Base-by-base conservation (phyloP, 768 basidiomycete species). In the Tulasnella sp. region DNA sequence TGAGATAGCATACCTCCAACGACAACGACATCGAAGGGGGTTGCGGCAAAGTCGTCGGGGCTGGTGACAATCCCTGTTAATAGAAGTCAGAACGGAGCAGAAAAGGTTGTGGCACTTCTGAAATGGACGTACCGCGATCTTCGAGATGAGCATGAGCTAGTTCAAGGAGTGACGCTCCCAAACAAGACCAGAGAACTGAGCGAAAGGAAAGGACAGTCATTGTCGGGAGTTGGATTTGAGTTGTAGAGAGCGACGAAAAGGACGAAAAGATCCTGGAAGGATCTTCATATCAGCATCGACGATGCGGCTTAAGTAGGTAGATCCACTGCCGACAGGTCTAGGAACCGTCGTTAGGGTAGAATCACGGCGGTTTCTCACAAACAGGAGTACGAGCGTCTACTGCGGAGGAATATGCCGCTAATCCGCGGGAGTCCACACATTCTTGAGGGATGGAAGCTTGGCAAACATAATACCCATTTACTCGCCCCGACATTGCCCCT, bases 1-100 rank as follows among this genome's bases (percentile, higher is more conserved):
- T n/a, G n/a, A 44, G 32, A 29, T 34, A 47, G 35, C 69, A 4
- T 17, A 71, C 69, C 69, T 26, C 69, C 69, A n/a, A 71, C 59
- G 17, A 71, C 32, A 8, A 71, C 52, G 29, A 35, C 67, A 41
- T 71, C 69, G 29, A 62, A 71, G 32, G 26, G 29, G 9, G 32
- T 34, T n/a, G 34, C 29, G 5, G 69, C 69, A 22, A 71, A 71
- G 5, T 7, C 14, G 2, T 62, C 29, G 34, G 69, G 59, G 16
- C 40, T 41, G 29, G 69, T 71, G 32, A 63, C 62, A 36, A 71
- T 62, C 4, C 69, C 69, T 37, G 52, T 59, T 11, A 9, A 32
- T 1, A 22, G 3, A 59, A 22, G 26, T 29, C 52, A 59, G 26
- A 59, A 11, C 52, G 16, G 22, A 5, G 1, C 7, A 40, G 22